Evolutionary conservation across 2,329 filamentous ascomycete genomes (phyloP).

Genomic region (Alternaria solani): DNA sequence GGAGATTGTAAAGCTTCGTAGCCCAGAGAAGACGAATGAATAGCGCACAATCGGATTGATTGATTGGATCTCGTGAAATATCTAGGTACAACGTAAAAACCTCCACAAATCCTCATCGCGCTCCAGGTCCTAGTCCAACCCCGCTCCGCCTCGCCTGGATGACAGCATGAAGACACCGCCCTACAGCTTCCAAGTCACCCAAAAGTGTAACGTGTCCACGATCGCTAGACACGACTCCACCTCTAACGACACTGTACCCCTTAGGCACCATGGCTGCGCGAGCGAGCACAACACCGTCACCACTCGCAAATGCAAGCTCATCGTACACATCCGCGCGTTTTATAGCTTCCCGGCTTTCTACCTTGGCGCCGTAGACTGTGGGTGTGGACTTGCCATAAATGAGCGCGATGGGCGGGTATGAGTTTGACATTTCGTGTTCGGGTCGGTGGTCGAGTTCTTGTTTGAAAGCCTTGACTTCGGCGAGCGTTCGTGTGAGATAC

Average conservation of each 20-base stretch:
- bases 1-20: neutral
- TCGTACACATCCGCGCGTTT: conserved; percentile 81
- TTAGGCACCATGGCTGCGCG: conserved; percentile 83
- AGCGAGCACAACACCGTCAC: conserved; percentile 89
- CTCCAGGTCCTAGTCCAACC: conserved; percentile 67
- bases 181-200: conserved; percentile 83
- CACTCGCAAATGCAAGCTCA: conserved; percentile 83
- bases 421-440: conserved; percentile 68
- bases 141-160: conserved; percentile 73
- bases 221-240: conserved; percentile 80
- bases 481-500: conserved; percentile 79
- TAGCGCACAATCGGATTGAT: neutral
- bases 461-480: conserved; percentile 77
- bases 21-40: neutral
- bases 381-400: conserved; percentile 89
- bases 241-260: conserved; percentile 77
- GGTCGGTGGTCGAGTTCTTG: conserved; percentile 71
- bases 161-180: conserved; percentile 74
- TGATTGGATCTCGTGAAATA: neutral
- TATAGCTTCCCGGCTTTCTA: conserved; percentile 76
- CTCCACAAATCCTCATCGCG: conserved; percentile 57
- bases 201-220: conserved; percentile 87
- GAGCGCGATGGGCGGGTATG: conserved; percentile 81
- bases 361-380: conserved; percentile 82
- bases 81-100: neutral